Conservation (phyloP, 768 basidiomycete species). For the Omphalotus guepiniiformis region DNA sequence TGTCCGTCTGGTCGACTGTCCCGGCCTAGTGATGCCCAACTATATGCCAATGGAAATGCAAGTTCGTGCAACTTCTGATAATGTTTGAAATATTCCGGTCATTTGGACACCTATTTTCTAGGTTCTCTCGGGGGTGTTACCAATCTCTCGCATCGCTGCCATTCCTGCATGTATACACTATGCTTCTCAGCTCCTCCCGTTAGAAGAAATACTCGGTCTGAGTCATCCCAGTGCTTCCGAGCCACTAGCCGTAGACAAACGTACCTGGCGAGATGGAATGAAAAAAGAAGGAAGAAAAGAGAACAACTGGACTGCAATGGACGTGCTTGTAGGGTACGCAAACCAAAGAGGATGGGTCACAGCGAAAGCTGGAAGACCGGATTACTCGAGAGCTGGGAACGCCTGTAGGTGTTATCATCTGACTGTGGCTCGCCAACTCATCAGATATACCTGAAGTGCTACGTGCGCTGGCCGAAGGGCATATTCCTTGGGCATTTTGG, state of each 20-base stretch:
- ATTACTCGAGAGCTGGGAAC: conserved; percentile 87
- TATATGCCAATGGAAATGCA: conserved; percentile 81
- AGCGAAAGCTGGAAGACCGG: conserved; percentile 86
- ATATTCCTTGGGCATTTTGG: conserved; percentile 82
- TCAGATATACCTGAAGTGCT: conserved; percentile 48
- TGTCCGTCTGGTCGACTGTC: conserved; percentile 91
- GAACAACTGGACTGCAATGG: conserved; percentile 76
- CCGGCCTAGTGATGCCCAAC: conserved; percentile 90
- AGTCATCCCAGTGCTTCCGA: conserved; percentile 43
- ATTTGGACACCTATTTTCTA: conserved; percentile 20
- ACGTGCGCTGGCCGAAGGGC: conserved; percentile 77
- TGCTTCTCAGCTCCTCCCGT: conserved; percentile 62
- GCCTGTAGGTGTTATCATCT: conserved; percentile 54
- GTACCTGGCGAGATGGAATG: conserved; percentile 69
- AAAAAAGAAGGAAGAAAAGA: conserved; percentile 21
- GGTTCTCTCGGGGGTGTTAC: conserved; percentile 68
- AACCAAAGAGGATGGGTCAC: conserved; percentile 79
- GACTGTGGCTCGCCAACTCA: neutral
- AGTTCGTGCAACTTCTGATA: conserved; percentile 29
- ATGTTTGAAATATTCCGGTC: conserved; percentile 4
- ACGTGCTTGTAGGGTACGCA: conserved; percentile 78
- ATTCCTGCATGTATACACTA: conserved; percentile 80
- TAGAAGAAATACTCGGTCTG: conserved; percentile 68
- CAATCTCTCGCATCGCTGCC: conserved; percentile 81
- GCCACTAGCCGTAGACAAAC: conserved; percentile 51